Evolutionary conservation across 164 flowering plant genomes (phyloP).

Genomic region (Malania oleifera): DNA sequence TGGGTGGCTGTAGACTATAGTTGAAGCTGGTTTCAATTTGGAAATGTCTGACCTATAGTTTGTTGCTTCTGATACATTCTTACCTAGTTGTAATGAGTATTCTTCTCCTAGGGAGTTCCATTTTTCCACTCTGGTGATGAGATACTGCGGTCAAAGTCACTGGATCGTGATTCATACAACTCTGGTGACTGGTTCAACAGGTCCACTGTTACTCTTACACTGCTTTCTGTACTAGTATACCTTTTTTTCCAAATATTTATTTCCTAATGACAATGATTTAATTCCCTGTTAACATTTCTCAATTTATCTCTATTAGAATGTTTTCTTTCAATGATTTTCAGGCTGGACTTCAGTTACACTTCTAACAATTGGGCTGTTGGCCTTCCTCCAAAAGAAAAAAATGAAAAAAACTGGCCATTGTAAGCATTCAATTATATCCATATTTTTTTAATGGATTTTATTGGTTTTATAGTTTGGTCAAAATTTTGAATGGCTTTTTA

Average conservation of each 20-base stretch:
- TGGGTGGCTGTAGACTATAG: too few species aligned
- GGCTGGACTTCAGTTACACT: conserved; percentile 78
- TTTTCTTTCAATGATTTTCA: conserved; percentile 23
- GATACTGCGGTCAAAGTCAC: conserved; percentile 89
- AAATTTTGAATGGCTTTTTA: neutral
- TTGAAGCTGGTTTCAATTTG: too few species aligned
- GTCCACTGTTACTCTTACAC: conserved; percentile 19
- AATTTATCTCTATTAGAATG: neutral
- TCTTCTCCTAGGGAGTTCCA: conserved; percentile 65
- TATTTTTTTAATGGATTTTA: neutral
- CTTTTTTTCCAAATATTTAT: neutral
- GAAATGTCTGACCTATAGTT: neutral
- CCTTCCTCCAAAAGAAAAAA: conserved; percentile 86
- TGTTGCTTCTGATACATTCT: neutral
- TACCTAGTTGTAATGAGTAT: neutral
- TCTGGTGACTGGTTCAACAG: conserved; percentile 99
- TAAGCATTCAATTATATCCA: conserved; percentile 38
- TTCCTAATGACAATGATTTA: neutral
- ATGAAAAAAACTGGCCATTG: conserved; percentile 87
- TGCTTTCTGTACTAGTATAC: too few species aligned
- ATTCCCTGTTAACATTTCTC: neutral
- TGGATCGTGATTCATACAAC: conserved; percentile 97
- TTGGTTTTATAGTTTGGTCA: neutral
- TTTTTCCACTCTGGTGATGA: conserved; percentile 96
- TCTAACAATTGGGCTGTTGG: conserved; percentile 96